Evolutionary conservation across 2,329 filamentous ascomycete species (phyloP), one percentile per base, ranked within the genome.

Genomic region (Aspergillus sp.): DNA sequence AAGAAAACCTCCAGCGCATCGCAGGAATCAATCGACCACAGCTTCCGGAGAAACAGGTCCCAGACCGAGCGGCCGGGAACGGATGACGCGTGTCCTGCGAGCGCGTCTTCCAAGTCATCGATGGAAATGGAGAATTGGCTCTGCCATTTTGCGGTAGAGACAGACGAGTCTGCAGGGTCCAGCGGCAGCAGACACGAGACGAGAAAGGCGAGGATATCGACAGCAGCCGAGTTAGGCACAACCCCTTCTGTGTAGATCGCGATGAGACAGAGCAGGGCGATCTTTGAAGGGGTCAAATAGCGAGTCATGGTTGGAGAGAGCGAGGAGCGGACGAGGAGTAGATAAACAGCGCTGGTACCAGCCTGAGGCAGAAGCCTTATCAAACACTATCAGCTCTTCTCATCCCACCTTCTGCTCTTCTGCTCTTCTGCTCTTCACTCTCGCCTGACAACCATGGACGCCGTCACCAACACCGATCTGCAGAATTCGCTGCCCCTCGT

Each of bases 261-360:
- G 32, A 91, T 73, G 33, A 98, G 73, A 34, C 78, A 75, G 34
- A 96, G 72, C 15, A 95, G 71, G 51, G 82, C 80, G 45, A 96
- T 74, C 55, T 91, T 93, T 45, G 85, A 80, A 8, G 89, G 84
- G n/a, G 84, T 93, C 28, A 96, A 71, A 58, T 82, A 93, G 36
- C 82, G 81, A 48, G 80, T 74, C 80, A 89, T 93, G 5, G 19
- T 32, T 38, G 52, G 37, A 5, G 16, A n/a, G n/a, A n/a, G n/a
- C n/a, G n/a, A n/a, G n/a, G n/a, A n/a, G n/a, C n/a, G n/a, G n/a
- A n/a, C n/a, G n/a, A n/a, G n/a, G n/a, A n/a, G n/a, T n/a, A n/a
- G n/a, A 24, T 8, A 5, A 10, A 8, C 11, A 24, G 12, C n/a
- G n/a, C n/a, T n/a, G n/a, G n/a, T n/a, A n/a, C 2, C 4, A 16